phyloP scores from a whole-genome alignment of 2,329 filamentous ascomycete genomes.

The Thermothelomyces thermophilus region DNA sequence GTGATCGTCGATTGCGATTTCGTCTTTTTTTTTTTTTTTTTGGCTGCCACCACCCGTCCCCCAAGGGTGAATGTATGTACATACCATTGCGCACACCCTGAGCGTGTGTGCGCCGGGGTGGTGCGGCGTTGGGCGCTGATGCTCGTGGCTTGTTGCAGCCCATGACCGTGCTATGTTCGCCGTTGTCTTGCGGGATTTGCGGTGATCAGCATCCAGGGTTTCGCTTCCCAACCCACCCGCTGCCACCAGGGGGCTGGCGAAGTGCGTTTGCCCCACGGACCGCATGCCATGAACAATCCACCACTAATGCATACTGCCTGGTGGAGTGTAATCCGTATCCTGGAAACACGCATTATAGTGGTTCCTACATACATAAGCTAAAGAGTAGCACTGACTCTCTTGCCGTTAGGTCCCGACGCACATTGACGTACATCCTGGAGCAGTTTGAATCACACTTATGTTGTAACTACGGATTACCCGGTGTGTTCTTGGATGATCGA shows the following conservation, averaged over 20 bases:
- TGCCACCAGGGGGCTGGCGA: neutral
- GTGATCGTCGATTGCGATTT: too few species aligned
- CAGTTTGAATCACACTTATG: too few species aligned
- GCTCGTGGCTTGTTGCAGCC: neutral
- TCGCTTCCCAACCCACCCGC: neutral
- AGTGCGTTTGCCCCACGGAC: conserved; percentile 1
- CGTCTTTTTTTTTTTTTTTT: neutral
- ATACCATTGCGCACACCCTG: too few species aligned
- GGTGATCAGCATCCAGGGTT: conserved; percentile 5
- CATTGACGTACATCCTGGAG: too few species aligned
- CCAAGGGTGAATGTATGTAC: too few species aligned
- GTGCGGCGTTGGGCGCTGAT: neutral
- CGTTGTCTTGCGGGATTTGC: conserved; percentile 6
- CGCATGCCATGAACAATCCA: neutral
- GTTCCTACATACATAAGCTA: too few species aligned
- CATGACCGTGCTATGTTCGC: neutral
- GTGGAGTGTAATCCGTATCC: too few species aligned
- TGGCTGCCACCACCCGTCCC: too few species aligned
- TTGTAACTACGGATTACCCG: neutral
- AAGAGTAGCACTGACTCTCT: too few species aligned
- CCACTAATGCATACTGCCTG: too few species aligned
- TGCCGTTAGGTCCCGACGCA: too few species aligned
- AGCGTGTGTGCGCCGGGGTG: neutral
- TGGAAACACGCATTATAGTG: too few species aligned
- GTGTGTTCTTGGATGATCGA: neutral